A percentile compares a stretch with the other conserved stretches of the same genome.
Evolutionary conservation across 2,329 filamentous ascomycete species (phyloP).

Genomic region (Alternaria brassicae): DNA sequence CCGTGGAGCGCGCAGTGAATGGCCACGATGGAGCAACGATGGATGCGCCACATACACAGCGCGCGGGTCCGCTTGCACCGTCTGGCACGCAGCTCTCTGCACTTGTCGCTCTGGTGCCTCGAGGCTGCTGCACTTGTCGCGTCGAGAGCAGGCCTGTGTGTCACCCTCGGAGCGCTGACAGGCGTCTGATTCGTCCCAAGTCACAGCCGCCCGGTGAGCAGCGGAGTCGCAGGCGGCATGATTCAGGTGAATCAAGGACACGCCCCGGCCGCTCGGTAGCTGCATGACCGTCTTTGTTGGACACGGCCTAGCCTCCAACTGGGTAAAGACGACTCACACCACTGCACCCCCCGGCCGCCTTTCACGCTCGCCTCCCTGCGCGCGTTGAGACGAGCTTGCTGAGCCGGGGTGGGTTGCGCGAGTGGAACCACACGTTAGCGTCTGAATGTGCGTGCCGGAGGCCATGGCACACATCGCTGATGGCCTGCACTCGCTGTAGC

Average conservation of each 20-base stretch:
- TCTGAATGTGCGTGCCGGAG: conserved; percentile 30
- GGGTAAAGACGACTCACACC: conserved; percentile 28
- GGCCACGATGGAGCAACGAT: conserved; percentile 16
- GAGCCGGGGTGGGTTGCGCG: conserved; percentile 27
- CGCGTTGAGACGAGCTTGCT: conserved; percentile 19
- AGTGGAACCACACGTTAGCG: conserved; percentile 35
- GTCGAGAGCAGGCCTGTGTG: conserved; percentile 38
- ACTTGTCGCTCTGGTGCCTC: conserved; percentile 22
- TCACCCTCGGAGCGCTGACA: conserved; percentile 28
- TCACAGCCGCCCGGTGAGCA: conserved; percentile 35
- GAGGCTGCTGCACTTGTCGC: conserved; percentile 41
- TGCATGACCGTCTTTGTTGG: conserved; percentile 33
- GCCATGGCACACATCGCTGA: conserved; percentile 38
- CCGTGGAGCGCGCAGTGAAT: conserved; percentile 14
- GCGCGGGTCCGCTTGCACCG: conserved; percentile 14
- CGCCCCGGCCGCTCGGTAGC: conserved; percentile 29
- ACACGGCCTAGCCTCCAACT: conserved; percentile 20
- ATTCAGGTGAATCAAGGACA: conserved; percentile 37
- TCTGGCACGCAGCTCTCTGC: background rate
- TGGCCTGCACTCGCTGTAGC: conserved; percentile 41
- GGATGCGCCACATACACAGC: conserved; percentile 20
- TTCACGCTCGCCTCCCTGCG: conserved; percentile 37
- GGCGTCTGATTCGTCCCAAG: conserved; percentile 26
- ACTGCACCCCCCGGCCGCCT: conserved; percentile 25
- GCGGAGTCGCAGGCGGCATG: conserved; percentile 32